Percentiles rank a stretch among this genome's conserved stretches.
phyloP scores from a whole-genome alignment of 805 yeast genomes.

The Candida adriatica region DNA sequence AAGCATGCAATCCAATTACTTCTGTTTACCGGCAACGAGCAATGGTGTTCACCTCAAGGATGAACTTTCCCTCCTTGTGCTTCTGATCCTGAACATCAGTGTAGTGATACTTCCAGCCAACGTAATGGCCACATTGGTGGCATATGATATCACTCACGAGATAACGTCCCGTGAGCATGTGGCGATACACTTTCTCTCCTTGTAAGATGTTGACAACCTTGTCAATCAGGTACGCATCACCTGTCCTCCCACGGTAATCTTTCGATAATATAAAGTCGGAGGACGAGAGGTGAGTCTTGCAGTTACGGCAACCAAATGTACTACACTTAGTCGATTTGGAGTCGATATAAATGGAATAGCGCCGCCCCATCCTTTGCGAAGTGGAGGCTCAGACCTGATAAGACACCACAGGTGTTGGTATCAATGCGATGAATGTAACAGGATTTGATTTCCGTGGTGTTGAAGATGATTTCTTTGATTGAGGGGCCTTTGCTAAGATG shows the following conservation, averaged over 20 bases:
- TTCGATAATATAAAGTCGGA: slow-evolving; percentile 31
- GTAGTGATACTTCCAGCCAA: slow-evolving; percentile 60
- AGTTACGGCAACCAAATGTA: slow-evolving; percentile 31
- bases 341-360: slow-evolving; percentile 35
- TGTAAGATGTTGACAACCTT: slow-evolving; percentile 40
- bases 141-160: slow-evolving; percentile 51
- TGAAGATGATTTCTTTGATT: too few relatives aligned
- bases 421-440: too few relatives aligned
- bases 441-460: too few relatives aligned
- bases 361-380: slow-evolving; percentile 48
- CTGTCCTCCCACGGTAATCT: slow-evolving; percentile 51
- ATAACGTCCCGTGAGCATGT: slow-evolving; percentile 57
- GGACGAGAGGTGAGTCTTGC: slow-evolving; percentile 36
- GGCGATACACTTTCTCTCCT: slow-evolving; percentile 24
- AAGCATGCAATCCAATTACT: too few relatives aligned
- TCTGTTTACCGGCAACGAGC: slow-evolving; percentile 24
- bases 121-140: slow-evolving; percentile 42
- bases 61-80: slow-evolving; percentile 56
- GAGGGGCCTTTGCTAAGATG: too few relatives aligned
- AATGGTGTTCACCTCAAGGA: slow-evolving; percentile 34
- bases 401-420: too few relatives aligned
- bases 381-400: too few relatives aligned
- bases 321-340: slow-evolving; percentile 25
- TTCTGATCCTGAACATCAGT: slow-evolving; percentile 39
- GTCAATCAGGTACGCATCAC: slow-evolving; percentile 51